phyloP scores from a whole-genome alignment of 2,329 filamentous ascomycete species.

The Septoria linicola region DNA sequence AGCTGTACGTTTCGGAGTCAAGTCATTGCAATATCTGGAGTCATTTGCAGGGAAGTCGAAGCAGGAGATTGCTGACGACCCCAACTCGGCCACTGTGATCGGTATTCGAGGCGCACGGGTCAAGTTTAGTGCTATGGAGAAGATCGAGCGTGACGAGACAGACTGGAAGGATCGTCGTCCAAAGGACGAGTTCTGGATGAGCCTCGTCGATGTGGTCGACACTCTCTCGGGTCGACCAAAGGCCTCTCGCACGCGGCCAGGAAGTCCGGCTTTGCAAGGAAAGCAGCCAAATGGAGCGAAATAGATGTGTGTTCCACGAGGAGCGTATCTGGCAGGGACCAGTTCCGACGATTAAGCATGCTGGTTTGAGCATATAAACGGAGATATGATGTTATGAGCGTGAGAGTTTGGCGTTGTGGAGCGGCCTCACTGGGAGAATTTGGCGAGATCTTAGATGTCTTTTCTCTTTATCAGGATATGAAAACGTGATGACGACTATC shows the following conservation, averaged over 20 bases:
- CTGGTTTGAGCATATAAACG: too few relatives aligned
- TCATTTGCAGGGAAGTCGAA: constrained; percentile 65
- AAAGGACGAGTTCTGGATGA: constrained; percentile 80
- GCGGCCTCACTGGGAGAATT: too few relatives aligned
- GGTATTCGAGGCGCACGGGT: constrained; percentile 89
- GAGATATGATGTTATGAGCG: too few relatives aligned
- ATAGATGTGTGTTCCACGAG: too few relatives aligned
- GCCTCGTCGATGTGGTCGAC: constrained; percentile 77
- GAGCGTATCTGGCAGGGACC: too few relatives aligned
- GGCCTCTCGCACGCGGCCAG: constrained; percentile 14
- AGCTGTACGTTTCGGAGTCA: constrained; percentile 87
- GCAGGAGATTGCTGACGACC: constrained; percentile 69
- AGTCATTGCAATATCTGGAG: constrained; percentile 91
- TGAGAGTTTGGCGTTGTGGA: too few relatives aligned
- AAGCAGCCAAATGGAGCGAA: too few relatives aligned
- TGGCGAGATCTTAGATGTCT: too few relatives aligned
- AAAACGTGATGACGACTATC: too few relatives aligned
- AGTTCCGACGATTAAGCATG: too few relatives aligned
- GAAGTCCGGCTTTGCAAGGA: too few relatives aligned
- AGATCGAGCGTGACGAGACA: constrained; percentile 78
- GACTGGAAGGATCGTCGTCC: constrained; percentile 92
- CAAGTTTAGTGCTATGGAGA: constrained; percentile 78
- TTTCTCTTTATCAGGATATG: too few relatives aligned
- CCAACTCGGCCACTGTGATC: constrained; percentile 75
- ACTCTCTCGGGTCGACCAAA: constrained; percentile 69